Evolutionary conservation across 371 early-diverging fungal genomes (phyloP).

Genomic region (Apophysomyces sp.): DNA sequence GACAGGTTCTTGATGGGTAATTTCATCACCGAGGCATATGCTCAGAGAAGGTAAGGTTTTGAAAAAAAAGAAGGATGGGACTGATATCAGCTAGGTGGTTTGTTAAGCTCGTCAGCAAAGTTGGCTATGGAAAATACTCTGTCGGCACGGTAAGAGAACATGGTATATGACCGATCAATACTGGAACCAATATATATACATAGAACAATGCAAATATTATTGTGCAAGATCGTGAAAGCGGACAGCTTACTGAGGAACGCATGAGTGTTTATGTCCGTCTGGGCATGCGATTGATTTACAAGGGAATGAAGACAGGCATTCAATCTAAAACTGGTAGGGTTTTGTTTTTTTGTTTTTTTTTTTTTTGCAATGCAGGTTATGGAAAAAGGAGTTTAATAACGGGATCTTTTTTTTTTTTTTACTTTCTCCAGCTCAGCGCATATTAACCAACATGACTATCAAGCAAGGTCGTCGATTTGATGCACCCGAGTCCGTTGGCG

Average conservation of each 20-base stretch:
- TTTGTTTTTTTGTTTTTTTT: too few relatives aligned
- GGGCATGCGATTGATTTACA: constrained; percentile 82
- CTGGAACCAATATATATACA: not conserved
- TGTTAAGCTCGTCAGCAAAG: constrained; percentile 71
- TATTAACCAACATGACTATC: constrained; percentile 62
- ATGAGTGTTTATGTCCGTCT: constrained; percentile 84
- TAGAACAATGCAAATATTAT: constrained; percentile 78
- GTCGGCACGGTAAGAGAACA: constrained; percentile 60
- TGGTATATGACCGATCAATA: not conserved
- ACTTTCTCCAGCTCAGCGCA: constrained; percentile 36
- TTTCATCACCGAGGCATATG: constrained; percentile 76
- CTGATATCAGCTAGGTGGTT: constrained; percentile 60
- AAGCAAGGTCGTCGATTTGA: constrained; percentile 83
- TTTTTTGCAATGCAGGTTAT: not conserved
- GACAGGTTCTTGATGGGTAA: constrained; percentile 74
- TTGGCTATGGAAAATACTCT: constrained; percentile 74
- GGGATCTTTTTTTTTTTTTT: too few relatives aligned
- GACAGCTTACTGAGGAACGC: constrained; percentile 77
- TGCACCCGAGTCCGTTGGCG: constrained; percentile 62
- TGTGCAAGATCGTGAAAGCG: constrained; percentile 73
- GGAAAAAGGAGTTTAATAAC: not conserved
- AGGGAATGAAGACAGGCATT: constrained; percentile 50
- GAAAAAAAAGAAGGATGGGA: not conserved
- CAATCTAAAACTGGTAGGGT: constrained; percentile 37
- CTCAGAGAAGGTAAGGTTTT: constrained; percentile 55